These are phyloP conservation scores for Shiraia bambusicola DNA, from an alignment of 2,329 filamentous ascomycete genomes.

Conservation along the genomic window DNA sequence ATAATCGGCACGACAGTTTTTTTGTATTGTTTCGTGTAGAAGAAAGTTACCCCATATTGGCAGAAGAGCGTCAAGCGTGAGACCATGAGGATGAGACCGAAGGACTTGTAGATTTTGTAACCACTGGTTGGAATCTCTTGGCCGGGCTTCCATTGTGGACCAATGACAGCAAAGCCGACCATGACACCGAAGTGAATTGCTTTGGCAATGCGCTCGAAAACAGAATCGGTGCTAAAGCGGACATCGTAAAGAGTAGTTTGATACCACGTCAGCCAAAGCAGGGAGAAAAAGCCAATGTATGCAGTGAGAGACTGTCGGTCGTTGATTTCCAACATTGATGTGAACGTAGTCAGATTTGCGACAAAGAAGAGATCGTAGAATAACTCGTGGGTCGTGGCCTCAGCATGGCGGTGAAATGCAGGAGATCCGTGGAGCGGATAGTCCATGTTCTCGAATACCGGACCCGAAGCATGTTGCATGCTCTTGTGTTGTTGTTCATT, in stretches of 20 bases:
- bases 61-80: slow-evolving; percentile 39
- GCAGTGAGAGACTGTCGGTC: slow-evolving; percentile 45
- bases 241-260: slow-evolving; percentile 65
- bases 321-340: slow-evolving; percentile 57
- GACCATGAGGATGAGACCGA: slow-evolving; percentile 44
- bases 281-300: slow-evolving; percentile 57
- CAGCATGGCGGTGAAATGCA: slow-evolving; percentile 46
- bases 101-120: slow-evolving; percentile 47
- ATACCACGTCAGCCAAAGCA: slow-evolving; percentile 71
- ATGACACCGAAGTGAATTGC: slow-evolving; percentile 64
- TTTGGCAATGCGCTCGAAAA: slow-evolving; percentile 63
- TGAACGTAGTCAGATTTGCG: slow-evolving; percentile 63
- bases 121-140: slow-evolving; percentile 38
- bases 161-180: slow-evolving; percentile 65
- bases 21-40: slow-evolving; percentile 34
- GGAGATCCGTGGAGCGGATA: slow-evolving; percentile 12
- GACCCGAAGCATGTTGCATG: slow-evolving; percentile 6
- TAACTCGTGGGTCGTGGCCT: slow-evolving; percentile 58
- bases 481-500: slow-evolving; percentile 11
- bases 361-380: slow-evolving; percentile 65
- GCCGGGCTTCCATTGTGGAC: slow-evolving; percentile 44
- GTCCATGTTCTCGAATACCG: slow-evolving; percentile 18
- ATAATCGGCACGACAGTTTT: slow-evolving; percentile 35
- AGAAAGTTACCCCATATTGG: slow-evolving; percentile 44
- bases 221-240: slow-evolving; percentile 64